Conservation (phyloP, 2,329 filamentous ascomycete species). For the Colletotrichum truncatum region DNA sequence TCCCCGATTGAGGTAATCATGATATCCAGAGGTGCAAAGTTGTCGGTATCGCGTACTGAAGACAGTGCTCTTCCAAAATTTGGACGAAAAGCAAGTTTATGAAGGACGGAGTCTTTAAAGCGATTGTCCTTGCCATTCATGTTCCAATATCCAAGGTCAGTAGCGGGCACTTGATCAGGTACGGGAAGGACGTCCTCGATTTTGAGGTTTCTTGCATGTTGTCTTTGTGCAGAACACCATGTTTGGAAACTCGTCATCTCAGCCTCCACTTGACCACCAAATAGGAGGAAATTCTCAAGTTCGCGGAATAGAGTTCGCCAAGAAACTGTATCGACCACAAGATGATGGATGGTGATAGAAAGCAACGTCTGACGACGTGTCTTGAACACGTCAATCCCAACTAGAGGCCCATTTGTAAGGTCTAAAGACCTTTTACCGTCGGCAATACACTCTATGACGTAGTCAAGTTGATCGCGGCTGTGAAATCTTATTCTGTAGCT, state of each 20-base stretch:
- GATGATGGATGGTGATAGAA: slow-evolving; percentile 45
- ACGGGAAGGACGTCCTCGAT: background rate
- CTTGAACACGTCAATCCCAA: slow-evolving; percentile 2
- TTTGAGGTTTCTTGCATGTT: background rate
- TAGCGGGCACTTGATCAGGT: slow-evolving; percentile 4
- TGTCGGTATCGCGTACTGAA: slow-evolving; percentile 37
- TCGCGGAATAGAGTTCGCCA: slow-evolving; percentile 55
- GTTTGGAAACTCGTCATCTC: background rate
- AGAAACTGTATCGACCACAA: slow-evolving; percentile 54
- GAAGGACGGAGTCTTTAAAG: slow-evolving; percentile 36
- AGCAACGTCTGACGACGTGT: slow-evolving; percentile 33
- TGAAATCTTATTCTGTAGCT: slow-evolving; percentile 2
- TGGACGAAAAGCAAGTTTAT: slow-evolving; percentile 33
- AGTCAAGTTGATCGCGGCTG: background rate
- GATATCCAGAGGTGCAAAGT: slow-evolving; percentile 46
- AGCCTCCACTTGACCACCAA: background rate
- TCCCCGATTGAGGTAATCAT: slow-evolving; percentile 43
- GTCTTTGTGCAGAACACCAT: background rate
- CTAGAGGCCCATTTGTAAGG: background rate
- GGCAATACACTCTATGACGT: slow-evolving; percentile 5
- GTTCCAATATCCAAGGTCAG: slow-evolving; percentile 37
- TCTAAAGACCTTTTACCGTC: slow-evolving; percentile 10
- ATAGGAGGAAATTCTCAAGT: slow-evolving; percentile 46
- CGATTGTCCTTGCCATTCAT: slow-evolving; percentile 32
- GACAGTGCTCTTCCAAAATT: slow-evolving; percentile 39